Percentiles rank a stretch among this genome's conserved stretches.
Evolutionary conservation across 441 rosid species (phyloP).

Genomic region (Gossypium aridum): DNA sequence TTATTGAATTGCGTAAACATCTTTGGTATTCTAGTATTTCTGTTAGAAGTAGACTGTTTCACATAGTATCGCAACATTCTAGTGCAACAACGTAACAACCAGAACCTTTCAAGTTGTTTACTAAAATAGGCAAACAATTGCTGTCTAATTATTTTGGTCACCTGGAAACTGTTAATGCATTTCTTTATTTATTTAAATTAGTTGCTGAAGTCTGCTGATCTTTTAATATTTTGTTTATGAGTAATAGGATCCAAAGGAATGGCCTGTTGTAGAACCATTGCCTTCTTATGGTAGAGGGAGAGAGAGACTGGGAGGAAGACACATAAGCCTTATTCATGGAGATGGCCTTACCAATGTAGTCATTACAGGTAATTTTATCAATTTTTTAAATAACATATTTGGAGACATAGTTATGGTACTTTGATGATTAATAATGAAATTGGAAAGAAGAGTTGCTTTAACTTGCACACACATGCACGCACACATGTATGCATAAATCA

Average conservation of each 20-base stretch:
- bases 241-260: conserved; percentile 59
- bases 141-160: no score
- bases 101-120: no score
- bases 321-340: conserved; percentile 93
- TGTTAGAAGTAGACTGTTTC: no score
- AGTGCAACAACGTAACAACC: no score
- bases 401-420: not conserved
- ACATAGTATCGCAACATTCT: no score
- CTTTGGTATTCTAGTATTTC: no score
- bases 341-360: conserved; percentile 71
- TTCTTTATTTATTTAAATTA: not conserved
- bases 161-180: no score
- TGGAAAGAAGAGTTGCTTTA: not conserved
- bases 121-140: no score
- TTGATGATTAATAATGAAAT: not conserved
- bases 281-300: conserved; percentile 99
- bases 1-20: no score
- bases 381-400: not conserved
- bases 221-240: conserved; percentile 13
- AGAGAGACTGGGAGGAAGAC: conserved; percentile 88
- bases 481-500: not conserved
- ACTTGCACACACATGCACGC: not conserved
- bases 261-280: conserved; percentile 84
- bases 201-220: not conserved
- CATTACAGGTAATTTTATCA: conserved; percentile 45